Base-by-base conservation (phyloP, 371 early-diverging fungal genomes). In the Aphelidium insulamus region DNA sequence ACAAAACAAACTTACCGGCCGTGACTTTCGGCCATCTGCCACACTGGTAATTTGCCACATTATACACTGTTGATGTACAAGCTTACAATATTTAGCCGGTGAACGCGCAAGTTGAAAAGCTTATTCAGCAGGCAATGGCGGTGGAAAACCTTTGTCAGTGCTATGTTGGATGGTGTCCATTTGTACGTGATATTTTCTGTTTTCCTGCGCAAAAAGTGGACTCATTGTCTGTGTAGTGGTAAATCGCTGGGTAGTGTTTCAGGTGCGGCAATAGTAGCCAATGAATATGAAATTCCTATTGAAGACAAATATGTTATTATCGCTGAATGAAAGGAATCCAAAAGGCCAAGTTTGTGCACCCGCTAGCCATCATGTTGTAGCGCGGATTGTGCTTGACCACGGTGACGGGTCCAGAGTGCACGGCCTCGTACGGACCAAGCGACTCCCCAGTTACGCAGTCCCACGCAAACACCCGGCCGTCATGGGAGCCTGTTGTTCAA, bases 81-180 rank as follows among this genome's bases (percentile, higher is more conserved):
- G n/a, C n/a, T n/a, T n/a, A n/a, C n/a, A n/a, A n/a, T n/a, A n/a
- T n/a, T n/a, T n/a, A n/a, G n/a, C n/a, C n/a, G 41, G 82, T 82
- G 3, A 65, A 69, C 0, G 63, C 68, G 7, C 95, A 94, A 55
- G 88, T 92, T 1, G 83, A 91, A 23, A 68, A 73, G 37, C 58
- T 99, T 19, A 91, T 98, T 21, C 59, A 77, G 34, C 85, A 92
- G 54, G 97, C 98, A 11, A 87, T 78, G 0, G 76, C 82, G 2
- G 45, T 80, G 4, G 91, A 90, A 39, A 95, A 98, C 40, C 57
- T 99, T 22, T 84, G 86, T 43, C 85, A 84, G 44, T 79, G 88
- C 48, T 97, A 83, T 47, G 67, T 81, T 44, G 97, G 98, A 33
- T 98, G 98, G 98, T 83, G 78, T 46, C 64, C 66, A 2, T 61